phyloP scores from a whole-genome alignment of 331 rosid genomes.

The Quercus lobata region DNA sequence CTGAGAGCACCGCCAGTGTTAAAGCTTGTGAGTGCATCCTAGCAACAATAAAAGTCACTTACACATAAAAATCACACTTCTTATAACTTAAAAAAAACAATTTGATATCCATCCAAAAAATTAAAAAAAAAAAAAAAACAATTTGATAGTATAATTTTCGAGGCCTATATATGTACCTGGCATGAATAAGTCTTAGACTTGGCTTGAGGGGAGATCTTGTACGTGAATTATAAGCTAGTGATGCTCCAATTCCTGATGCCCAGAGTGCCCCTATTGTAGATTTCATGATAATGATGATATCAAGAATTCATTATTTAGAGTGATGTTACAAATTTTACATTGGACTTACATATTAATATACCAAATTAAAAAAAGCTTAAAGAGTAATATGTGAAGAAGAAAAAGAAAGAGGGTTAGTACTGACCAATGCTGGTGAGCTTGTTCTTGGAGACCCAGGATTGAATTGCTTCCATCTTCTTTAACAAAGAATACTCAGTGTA shows the following conservation, averaged over 20 bases:
- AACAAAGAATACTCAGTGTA: background rate
- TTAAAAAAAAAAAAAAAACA: no score
- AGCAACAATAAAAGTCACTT: background rate
- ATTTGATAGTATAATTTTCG: no score
- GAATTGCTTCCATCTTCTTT: conserved; percentile 53
- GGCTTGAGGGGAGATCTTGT: conserved; percentile 57
- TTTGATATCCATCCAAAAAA: no score
- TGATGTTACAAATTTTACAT: no score
- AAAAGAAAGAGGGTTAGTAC: background rate
- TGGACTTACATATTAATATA: no score
- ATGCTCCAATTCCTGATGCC: conserved; percentile 82
- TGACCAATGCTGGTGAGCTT: conserved; percentile 75
- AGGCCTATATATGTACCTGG: conserved; percentile 35
- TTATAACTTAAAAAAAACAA: background rate
- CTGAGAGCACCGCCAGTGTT: conserved; percentile 69
- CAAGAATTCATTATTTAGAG: no score
- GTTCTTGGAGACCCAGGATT: conserved; percentile 69
- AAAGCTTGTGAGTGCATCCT: conserved; percentile 91
- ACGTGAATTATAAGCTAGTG: conserved; percentile 48
- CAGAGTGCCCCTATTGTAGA: conserved; percentile 53
- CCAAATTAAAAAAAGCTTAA: no score
- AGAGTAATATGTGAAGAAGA: background rate
- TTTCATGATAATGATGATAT: background rate
- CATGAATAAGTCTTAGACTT: conserved; percentile 82
- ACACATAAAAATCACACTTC: background rate